Conservation (phyloP, 371 early-diverging fungal genomes). For the Apophysomyces trapeziformis region DNA sequence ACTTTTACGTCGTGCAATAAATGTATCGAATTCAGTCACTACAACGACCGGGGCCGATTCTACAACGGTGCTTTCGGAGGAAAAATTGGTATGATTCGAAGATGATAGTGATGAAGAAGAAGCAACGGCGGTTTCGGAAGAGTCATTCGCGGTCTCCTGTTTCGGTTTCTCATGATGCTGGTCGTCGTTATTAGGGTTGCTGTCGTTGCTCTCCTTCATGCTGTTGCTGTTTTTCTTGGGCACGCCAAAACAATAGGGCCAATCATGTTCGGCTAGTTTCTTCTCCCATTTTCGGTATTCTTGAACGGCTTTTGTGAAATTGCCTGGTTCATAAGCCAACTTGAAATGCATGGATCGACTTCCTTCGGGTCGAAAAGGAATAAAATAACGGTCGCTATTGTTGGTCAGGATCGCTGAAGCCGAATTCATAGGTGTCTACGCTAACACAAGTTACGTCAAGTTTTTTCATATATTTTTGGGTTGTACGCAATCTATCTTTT, state of each 20-base stretch:
- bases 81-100: too few relatives aligned
- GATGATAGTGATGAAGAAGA: too few relatives aligned
- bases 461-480: background rate
- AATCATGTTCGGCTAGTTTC: conserved; percentile 67
- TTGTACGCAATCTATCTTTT: background rate
- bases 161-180: too few relatives aligned
- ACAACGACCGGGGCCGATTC: background rate
- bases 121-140: too few relatives aligned
- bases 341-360: conserved; percentile 70
- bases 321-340: conserved; percentile 75
- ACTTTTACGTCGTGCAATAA: conserved; percentile 15
- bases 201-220: too few relatives aligned
- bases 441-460: background rate
- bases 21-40: conserved; percentile 17
- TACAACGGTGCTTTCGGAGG: too few relatives aligned
- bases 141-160: too few relatives aligned
- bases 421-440: conserved; percentile 80
- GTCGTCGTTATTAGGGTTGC: too few relatives aligned
- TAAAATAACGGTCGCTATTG: conserved; percentile 80
- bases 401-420: conserved; percentile 79
- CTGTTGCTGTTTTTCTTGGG: conserved; percentile 25
- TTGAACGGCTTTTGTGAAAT: conserved; percentile 67
- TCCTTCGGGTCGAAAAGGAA: conserved; percentile 68
- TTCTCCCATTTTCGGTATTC: conserved; percentile 79
- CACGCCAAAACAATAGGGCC: conserved; percentile 81